Evolutionary conservation across 2,329 filamentous ascomycete genomes (phyloP), one percentile per base, ranked within the genome.

Genomic region (Phaeosphaeriaceae sp.): DNA sequence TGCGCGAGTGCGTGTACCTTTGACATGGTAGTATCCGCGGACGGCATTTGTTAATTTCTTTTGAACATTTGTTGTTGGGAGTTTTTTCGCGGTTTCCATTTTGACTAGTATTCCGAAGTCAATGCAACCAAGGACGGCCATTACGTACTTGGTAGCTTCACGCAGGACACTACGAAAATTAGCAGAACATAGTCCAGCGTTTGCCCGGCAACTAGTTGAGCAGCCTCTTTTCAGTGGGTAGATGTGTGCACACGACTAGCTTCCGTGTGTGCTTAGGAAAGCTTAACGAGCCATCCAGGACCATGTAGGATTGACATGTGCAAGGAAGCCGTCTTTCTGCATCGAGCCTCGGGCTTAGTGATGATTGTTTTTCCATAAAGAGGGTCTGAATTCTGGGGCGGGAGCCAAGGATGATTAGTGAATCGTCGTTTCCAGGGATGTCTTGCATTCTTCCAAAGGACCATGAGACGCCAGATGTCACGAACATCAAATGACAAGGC

Each of bases 101-200:
- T 60, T 52, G 49, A 61, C 56, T 66, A 67, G 58, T 60, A 52
- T 51, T 56, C 33, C 56, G 50, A 25, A 54, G 58, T 63, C 48
- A 58, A 63, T 63, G 61, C 59, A 53, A 46, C 52, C 48, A 61
- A 41, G 48, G 57, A 53, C 57, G 55, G 49, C 42, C 56, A 59
- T 70, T 70, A 70, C 66, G 67, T 70, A 69, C 52, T 57, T 54
- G 44, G 42, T 58, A 49, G 31, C 57, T 48, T 49, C 48, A 52
- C 52, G 47, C 56, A 63, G 56, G 55, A 61, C 61, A 64, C 66
- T 63, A 66, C 47, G 27, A 27, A 27, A 27, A 31, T 53, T 60
- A 57, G 56, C 45, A 56, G 44, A 48, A 51, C 25, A 22, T 58
- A 36, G 31, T 11, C 59, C 51, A 21, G 56, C 17, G 19, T 22